Conservation (phyloP, 495 filamentous ascomycete species). For the Halenospora varia region DNA sequence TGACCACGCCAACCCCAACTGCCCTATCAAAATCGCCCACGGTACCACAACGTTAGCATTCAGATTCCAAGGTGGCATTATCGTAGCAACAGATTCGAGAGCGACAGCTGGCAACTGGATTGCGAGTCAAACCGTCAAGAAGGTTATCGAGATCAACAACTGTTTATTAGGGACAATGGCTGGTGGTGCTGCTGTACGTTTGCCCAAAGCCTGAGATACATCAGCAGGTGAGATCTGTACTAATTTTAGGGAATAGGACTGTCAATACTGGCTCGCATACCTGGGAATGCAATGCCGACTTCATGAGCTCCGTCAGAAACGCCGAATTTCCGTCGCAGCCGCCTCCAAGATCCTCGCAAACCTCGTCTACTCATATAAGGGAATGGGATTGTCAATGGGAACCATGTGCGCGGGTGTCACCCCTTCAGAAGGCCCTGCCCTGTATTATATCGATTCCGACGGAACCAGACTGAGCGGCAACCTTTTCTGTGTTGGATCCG, state of each 20-base stretch:
- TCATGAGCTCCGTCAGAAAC: constrained; percentile 98
- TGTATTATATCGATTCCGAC: constrained; percentile 99
- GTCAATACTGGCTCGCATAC: constrained; percentile 99
- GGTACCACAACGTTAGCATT: constrained; percentile 98
- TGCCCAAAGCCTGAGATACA: too few species aligned
- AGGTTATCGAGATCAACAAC: constrained; percentile 93
- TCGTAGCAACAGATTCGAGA: constrained; percentile 95
- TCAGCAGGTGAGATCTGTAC: too few species aligned
- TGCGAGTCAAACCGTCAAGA: constrained; percentile 98
- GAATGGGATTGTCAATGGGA: constrained; percentile 95
- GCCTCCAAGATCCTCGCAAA: constrained; percentile 98
- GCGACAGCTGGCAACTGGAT: constrained; percentile 98
- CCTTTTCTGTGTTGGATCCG: constrained; percentile 95
- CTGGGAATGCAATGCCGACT: constrained; percentile 98
- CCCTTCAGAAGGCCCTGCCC: constrained; percentile 88
- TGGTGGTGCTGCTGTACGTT: constrained; percentile 84
- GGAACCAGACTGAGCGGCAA: constrained; percentile 90
- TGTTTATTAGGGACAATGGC: constrained; percentile 96
- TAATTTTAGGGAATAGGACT: constrained; percentile 57
- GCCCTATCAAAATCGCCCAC: constrained; percentile 98
- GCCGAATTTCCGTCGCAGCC: constrained; percentile 93
- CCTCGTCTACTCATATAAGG: constrained; percentile 96
- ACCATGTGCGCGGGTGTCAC: constrained; percentile 99
- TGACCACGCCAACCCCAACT: constrained; percentile 92
- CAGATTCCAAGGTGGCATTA: constrained; percentile 95